Evolutionary conservation across 208 protist species (phyloP).

Genomic region (Zelonia costaricensis): DNA sequence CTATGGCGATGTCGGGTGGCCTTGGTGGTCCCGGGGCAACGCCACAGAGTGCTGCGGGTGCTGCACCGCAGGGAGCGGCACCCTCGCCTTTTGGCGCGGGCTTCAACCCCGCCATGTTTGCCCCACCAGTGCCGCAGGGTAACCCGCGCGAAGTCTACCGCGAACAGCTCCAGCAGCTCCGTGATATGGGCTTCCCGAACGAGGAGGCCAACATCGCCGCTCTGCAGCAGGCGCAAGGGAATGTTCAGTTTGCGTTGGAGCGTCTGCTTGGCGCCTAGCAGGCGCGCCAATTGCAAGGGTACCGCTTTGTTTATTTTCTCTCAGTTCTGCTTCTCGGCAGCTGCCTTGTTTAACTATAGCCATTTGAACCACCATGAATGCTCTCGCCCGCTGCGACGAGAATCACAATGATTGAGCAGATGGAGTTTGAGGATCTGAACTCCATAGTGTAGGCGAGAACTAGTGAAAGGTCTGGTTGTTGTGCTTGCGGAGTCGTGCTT

Average conservation of each 20-base stretch:
- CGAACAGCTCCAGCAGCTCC: slow-evolving; percentile 87
- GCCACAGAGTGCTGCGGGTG: slow-evolving; percentile 2
- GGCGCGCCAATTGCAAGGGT: too few relatives aligned
- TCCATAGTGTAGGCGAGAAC: too few relatives aligned
- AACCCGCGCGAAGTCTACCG: slow-evolving; percentile 82
- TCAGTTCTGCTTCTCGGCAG: too few relatives aligned
- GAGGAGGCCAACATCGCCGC: slow-evolving; percentile 92
- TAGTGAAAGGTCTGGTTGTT: too few relatives aligned
- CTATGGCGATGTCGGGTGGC: slow-evolving; percentile 38
- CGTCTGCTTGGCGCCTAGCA: slow-evolving; percentile 77
- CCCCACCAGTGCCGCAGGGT: slow-evolving; percentile 46
- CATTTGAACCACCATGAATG: too few relatives aligned
- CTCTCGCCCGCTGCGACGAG: too few relatives aligned
- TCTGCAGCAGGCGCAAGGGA: slow-evolving; percentile 87
- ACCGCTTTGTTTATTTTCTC: too few relatives aligned
- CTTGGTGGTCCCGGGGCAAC: slow-evolving; percentile 3
- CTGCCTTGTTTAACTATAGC: too few relatives aligned
- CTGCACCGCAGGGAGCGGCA: neutral
- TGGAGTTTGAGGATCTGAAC: too few relatives aligned
- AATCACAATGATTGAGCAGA: too few relatives aligned
- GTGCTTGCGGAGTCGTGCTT: too few relatives aligned
- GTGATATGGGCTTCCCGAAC: slow-evolving; percentile 93
- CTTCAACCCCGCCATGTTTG: slow-evolving; percentile 36
- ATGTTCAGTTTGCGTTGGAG: slow-evolving; percentile 89
- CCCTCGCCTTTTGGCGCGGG: slow-evolving; percentile 2